Base-by-base conservation (phyloP, 768 basidiomycete genomes). In the Clitopilus passeckerianus region DNA sequence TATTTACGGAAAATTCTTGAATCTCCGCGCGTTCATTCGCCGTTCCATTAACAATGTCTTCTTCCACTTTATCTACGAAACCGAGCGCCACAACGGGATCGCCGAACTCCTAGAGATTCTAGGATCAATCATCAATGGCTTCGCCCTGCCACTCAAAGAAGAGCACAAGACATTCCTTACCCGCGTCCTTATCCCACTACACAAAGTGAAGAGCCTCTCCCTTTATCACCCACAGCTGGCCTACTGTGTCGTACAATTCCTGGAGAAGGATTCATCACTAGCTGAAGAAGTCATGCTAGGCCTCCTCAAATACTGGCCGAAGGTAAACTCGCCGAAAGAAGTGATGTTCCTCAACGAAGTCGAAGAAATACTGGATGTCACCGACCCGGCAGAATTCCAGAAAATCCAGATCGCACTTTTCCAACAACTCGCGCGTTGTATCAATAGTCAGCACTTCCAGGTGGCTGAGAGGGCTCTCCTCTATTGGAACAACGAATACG, bases 401-500 rank as follows among this genome's bases (percentile, higher is more conserved):
- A 98, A 98, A 82, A 91, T 98, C 61, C 92, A 97, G 73, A 78
- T 91, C 18, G 85, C 91, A 9, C 77, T 98, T 44, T 99, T 99
- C 82, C 87, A 88, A 57, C 97, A 98, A 72, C 83, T 99, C 27
- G 89, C 95, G 34, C 84, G 93, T 61, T 99, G 97, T 76, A 95
- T 99, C 84, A 97, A 96, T 71, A 95, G 92, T 68, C 97, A 98
- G 72, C 97, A 99, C 75, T 99, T 99, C 85, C 97, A 99, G 75
- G 96, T 99, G 30, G 96, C 97, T 6, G 97, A 99, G 73, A 86
- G 97, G 44, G 96, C 96, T 2, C 74, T 99, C 60, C 82, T 97
- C 65, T 98, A 97, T 73, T 99, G 97, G 97, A 98, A 98, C 77
- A 98, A 98, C 76, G 97, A 98, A 76, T 99, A 98, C 75, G 95